Base-by-base conservation (phyloP, 2,329 filamentous ascomycete genomes). In the Penicillium sp. region DNA sequence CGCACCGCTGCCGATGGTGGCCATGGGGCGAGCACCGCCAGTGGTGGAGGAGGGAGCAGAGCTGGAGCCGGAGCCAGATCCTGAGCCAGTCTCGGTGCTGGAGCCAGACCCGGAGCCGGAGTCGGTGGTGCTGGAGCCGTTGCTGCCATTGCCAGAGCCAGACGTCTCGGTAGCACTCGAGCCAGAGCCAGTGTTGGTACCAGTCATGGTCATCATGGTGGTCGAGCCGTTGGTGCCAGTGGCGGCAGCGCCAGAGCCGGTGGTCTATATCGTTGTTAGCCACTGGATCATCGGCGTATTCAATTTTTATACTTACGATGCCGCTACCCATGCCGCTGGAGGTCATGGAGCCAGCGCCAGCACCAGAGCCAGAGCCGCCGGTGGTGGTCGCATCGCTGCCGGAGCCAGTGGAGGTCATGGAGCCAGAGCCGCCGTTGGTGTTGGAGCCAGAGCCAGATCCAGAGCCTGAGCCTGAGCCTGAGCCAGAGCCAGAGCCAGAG, bases 1-100 rank as follows among this genome's bases (percentile, higher is more conserved):
- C 38, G 65, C 66, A 51, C 66, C 68, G 38, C 57, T 65, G 46
- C 67, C 64, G 36, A 65, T 48, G 20, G 66, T 65, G 36, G 68
- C 61, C 51, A 67, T 66, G 45, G 63, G 59, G 54, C 62, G 58
- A 48, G 69, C 66, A 50, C 62, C 69, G 28, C 51, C 55, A 4
- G 44, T 47, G 14, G 50, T 55, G 44, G 31, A 54, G 14, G 54
- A 20, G 28, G 56, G 44, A 16, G 54, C 49, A 48, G 53, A 55
- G 40, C 53, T 55, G 5, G 42, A 41, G 30, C 54, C 58, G 31
- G 58, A 56, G 25, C 30, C 43, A 33, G 44, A 36, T 31, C 33
- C 25, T 8, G 25, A 8, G 7, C 10, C 46, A 24, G 44, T 47
- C 4, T 13, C n/a, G 28, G 18, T 44, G 16, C 18, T 30, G 24